Percentiles rank a stretch among this genome's conserved stretches.
These are phyloP conservation scores for Lineolata rhizophorae DNA, from an alignment of 495 filamentous ascomycete genomes.

Conservation along the genomic window DNA sequence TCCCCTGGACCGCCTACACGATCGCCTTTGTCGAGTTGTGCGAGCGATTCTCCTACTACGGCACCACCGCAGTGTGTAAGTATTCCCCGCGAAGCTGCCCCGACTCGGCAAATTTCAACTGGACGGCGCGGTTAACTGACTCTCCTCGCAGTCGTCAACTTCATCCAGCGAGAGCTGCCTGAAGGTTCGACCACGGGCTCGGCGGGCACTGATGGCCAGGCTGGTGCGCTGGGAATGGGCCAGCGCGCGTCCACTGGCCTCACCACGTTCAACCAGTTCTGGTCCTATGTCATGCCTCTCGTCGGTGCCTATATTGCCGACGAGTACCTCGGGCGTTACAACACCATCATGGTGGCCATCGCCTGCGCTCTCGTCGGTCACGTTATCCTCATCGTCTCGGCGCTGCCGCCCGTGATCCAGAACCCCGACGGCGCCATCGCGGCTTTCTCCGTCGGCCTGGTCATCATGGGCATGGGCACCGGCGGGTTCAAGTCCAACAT, in stretches of 20 bases:
- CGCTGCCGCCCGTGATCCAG: constrained; percentile 36
- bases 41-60: constrained; percentile 66
- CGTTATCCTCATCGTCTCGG: constrained; percentile 38
- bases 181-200: constrained; percentile 41
- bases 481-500: constrained; percentile 46
- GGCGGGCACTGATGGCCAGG: constrained; percentile 23
- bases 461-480: constrained; percentile 42
- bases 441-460: constrained; percentile 37
- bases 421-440: constrained; percentile 30
- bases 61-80: constrained; percentile 47
- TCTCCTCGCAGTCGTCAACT: constrained; percentile 28
- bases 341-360: constrained; percentile 39
- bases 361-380: constrained; percentile 39
- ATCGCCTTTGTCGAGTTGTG: constrained; percentile 56
- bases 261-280: constrained; percentile 52
- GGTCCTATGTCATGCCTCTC: constrained; percentile 51
- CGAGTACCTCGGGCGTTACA: constrained; percentile 45
- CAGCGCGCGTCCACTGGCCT: constrained; percentile 42
- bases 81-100: too few relatives aligned
- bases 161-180: constrained; percentile 45
- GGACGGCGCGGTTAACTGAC: constrained; percentile 4
- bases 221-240: constrained; percentile 45
- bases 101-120: too few relatives aligned
- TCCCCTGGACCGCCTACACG: constrained; percentile 43
- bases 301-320: constrained; percentile 52